Evolutionary conservation across 805 yeast genomes (phyloP).

Genomic region (Candida glaebosa): DNA sequence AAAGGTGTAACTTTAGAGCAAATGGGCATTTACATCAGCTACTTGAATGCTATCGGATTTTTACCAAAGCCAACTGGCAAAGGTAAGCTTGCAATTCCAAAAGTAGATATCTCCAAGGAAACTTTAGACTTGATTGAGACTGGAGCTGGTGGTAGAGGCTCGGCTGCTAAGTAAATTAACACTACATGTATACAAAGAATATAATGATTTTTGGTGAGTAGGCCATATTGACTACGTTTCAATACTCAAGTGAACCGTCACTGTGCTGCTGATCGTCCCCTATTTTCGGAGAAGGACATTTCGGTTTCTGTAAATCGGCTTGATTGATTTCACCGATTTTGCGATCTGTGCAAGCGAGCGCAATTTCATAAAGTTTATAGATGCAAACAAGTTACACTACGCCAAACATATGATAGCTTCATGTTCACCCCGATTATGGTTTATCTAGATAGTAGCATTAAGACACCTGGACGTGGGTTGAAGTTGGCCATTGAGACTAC

Average conservation of each 20-base stretch:
- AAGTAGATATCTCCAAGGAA: conserved; percentile 50
- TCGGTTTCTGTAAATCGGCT: no score
- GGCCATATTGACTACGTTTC: no score
- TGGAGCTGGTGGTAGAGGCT: conserved; percentile 76
- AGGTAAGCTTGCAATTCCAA: conserved; percentile 50
- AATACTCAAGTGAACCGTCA: no score
- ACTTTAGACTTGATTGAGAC: conserved; percentile 53
- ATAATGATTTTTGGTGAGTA: no score
- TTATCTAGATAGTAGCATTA: neutral
- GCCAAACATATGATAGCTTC: no score
- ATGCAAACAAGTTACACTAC: no score
- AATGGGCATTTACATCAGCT: conserved; percentile 75
- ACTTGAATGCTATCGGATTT: conserved; percentile 77
- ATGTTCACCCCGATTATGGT: neutral
- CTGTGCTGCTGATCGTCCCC: no score
- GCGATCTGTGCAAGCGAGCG: neutral
- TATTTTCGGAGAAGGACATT: no score
- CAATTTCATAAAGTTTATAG: no score
- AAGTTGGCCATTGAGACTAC: neutral
- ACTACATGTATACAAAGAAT: neutral
- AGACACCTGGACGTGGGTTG: neutral
- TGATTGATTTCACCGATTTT: neutral
- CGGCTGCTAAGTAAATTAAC: conserved; percentile 46
- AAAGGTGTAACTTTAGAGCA: conserved; percentile 67
- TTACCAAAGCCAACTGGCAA: conserved; percentile 55